These are phyloP conservation scores for Cladosporium sp. DNA, from an alignment of 2,329 filamentous ascomycete species.

Conservation along the genomic window DNA sequence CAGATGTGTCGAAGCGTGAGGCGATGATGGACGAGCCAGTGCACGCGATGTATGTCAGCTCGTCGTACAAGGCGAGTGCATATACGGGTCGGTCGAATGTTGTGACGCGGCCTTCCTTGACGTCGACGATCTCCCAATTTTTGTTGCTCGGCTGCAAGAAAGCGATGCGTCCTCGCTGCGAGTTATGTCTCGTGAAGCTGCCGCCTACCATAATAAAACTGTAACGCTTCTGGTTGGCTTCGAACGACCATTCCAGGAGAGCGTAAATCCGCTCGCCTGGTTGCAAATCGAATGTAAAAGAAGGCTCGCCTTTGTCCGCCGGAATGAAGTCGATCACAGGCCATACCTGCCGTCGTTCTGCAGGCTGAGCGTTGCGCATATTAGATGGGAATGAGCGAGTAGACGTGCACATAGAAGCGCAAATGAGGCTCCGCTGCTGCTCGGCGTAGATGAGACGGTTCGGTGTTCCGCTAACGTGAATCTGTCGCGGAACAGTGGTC, in stretches of 20 bases:
- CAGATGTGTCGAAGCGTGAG: slow-evolving; percentile 31
- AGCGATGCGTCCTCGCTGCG: slow-evolving; percentile 42
- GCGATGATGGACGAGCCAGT: slow-evolving; percentile 38
- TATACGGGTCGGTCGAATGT: slow-evolving; percentile 46
- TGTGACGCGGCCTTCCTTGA: slow-evolving; percentile 40
- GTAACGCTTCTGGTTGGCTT: slow-evolving; percentile 50
- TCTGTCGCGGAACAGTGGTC: slow-evolving; percentile 25
- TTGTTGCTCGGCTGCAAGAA: slow-evolving; percentile 26
- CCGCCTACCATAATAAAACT: slow-evolving; percentile 54
- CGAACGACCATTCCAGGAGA: slow-evolving; percentile 54
- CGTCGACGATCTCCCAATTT: slow-evolving; percentile 49
- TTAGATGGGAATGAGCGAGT: slow-evolving; percentile 20
- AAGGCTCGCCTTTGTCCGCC: slow-evolving; percentile 12
- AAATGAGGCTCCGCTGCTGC: slow-evolving; percentile 39
- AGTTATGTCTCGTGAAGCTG: slow-evolving; percentile 38
- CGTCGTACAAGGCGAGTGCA: slow-evolving; percentile 49
- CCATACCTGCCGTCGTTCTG: slow-evolving; percentile 32
- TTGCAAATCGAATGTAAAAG: slow-evolving; percentile 39
- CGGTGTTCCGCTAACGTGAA: slow-evolving; percentile 24
- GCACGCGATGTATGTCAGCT: slow-evolving; percentile 50
- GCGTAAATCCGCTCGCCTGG: slow-evolving; percentile 54
- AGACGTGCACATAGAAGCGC: slow-evolving; percentile 38
- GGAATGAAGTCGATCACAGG: slow-evolving; percentile 43
- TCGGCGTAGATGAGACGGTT: slow-evolving; percentile 26
- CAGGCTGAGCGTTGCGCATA: slow-evolving; percentile 19